Conservation (phyloP, 805 yeast genomes). For the Starmerella stellata region DNA sequence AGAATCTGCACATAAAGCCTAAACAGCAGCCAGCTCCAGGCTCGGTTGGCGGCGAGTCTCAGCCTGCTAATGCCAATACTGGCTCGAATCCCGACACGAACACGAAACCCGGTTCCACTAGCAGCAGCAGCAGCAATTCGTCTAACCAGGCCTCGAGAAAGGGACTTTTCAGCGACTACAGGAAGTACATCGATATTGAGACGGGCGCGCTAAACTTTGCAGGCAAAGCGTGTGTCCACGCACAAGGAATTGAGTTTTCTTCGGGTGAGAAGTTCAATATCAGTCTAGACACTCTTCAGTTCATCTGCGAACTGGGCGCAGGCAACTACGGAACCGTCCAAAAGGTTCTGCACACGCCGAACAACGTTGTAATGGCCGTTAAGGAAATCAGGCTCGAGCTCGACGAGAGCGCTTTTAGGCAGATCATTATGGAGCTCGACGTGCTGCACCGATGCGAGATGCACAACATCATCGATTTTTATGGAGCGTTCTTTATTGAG, state of each 20-base stretch:
- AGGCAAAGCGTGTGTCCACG: conserved; percentile 81
- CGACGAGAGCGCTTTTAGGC: conserved; percentile 85
- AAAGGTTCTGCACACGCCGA: conserved; percentile 83
- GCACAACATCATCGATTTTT: conserved; percentile 85
- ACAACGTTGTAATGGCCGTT: conserved; percentile 88
- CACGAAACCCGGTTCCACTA: too few species aligned
- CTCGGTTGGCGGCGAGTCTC: too few species aligned
- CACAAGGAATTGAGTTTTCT: conserved; percentile 79
- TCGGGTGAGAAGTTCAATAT: conserved; percentile 77
- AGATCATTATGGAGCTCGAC: conserved; percentile 90
- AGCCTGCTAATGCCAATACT: too few species aligned
- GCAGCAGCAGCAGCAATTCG: background rate
- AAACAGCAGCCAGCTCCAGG: background rate
- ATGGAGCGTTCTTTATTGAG: conserved; percentile 93
- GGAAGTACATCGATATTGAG: conserved; percentile 76
- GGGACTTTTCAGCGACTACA: conserved; percentile 53
- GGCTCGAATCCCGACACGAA: too few species aligned
- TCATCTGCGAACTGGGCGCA: conserved; percentile 64
- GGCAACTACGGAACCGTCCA: conserved; percentile 95
- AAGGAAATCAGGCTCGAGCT: conserved; percentile 85
- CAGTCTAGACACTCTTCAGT: conserved; percentile 61
- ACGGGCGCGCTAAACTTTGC: conserved; percentile 83
- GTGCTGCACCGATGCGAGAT: conserved; percentile 79
- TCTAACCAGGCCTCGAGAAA: background rate
- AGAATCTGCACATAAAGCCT: background rate